A percentile compares a stretch with the other conserved stretches of the same genome.
These are phyloP conservation scores for Macrolepiota dolichaula DNA, from an alignment of 768 basidiomycete genomes.

Conservation along the genomic window DNA sequence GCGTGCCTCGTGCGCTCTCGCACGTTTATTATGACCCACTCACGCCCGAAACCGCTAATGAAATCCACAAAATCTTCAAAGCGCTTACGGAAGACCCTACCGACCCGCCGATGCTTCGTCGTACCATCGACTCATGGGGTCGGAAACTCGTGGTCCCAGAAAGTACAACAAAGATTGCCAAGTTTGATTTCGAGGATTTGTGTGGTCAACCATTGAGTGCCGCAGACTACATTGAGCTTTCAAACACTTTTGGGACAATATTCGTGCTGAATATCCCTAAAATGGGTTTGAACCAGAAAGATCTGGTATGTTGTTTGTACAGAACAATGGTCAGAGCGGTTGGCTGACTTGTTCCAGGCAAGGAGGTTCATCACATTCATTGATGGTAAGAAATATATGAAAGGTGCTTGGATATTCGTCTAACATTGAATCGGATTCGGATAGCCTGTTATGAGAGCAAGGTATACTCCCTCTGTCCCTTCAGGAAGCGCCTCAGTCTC, in stretches of 20 bases:
- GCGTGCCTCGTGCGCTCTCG: conserved; percentile 88
- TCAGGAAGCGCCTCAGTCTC: neutral
- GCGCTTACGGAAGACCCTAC: conserved; percentile 56
- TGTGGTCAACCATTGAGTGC: conserved; percentile 90
- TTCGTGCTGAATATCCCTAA: conserved; percentile 87
- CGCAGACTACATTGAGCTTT: conserved; percentile 94
- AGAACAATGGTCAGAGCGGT: neutral
- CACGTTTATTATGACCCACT: conserved; percentile 91
- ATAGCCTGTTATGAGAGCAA: conserved; percentile 90
- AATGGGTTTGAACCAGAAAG: conserved; percentile 84
- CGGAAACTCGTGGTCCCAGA: conserved; percentile 76
- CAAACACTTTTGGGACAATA: conserved; percentile 80
- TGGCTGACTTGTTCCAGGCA: conserved; percentile 47
- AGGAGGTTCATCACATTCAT: conserved; percentile 97
- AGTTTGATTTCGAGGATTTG: conserved; percentile 81
- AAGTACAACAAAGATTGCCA: conserved; percentile 76
- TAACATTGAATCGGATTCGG: neutral
- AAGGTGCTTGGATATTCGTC: neutral
- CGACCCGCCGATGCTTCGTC: conserved; percentile 56
- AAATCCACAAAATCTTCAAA: conserved; percentile 82
- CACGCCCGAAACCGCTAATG: conserved; percentile 54
- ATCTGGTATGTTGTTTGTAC: conserved; percentile 51
- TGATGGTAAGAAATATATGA: conserved; percentile 56
- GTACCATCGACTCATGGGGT: conserved; percentile 85
- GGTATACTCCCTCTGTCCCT: conserved; percentile 32